Conservation (phyloP, 805 yeast species). For the Hanseniaspora singularis region DNA sequence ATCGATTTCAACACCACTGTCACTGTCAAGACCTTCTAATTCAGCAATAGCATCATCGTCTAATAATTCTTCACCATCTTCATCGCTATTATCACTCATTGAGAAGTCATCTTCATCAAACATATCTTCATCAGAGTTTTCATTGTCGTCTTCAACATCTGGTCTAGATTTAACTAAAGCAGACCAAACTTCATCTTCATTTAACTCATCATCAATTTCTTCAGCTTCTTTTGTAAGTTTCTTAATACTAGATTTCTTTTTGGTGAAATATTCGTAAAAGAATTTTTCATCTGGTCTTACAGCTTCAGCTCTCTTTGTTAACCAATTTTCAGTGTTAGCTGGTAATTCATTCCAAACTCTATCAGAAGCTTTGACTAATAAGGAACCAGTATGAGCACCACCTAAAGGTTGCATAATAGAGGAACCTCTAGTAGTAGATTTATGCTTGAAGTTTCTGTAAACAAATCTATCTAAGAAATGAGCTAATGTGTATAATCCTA, state of each 20-base stretch:
- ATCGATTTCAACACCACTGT: conserved; percentile 22
- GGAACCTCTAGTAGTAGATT: conserved; percentile 61
- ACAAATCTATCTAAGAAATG: conserved; percentile 94
- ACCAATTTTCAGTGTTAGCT: conserved; percentile 79
- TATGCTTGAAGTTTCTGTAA: conserved; percentile 80
- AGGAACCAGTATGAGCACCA: conserved; percentile 58
- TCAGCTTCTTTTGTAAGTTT: conserved; percentile 24
- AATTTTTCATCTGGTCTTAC: conserved; percentile 80
- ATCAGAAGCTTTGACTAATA: conserved; percentile 55
- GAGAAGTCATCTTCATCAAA: conserved; percentile 35
- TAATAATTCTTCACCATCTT: conserved; percentile 24
- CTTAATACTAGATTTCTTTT: conserved; percentile 37
- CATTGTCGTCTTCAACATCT: conserved; percentile 48
- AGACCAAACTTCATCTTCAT: conserved; percentile 68
- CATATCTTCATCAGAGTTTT: conserved; percentile 32
- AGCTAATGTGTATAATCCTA: conserved; percentile 72
- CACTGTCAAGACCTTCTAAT: conserved; percentile 30
- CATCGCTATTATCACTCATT: conserved; percentile 21
- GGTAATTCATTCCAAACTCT: conserved; percentile 40
- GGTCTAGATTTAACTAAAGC: conserved; percentile 68
- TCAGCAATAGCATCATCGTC: conserved; percentile 28
- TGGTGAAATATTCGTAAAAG: conserved; percentile 71
- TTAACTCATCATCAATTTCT: conserved; percentile 32
- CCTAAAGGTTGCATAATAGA: conserved; percentile 97
- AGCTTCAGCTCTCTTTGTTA: conserved; percentile 45